Evolutionary conservation across 169 alveolate species (phyloP).

Genomic region (Plasmodium yoelii): DNA sequence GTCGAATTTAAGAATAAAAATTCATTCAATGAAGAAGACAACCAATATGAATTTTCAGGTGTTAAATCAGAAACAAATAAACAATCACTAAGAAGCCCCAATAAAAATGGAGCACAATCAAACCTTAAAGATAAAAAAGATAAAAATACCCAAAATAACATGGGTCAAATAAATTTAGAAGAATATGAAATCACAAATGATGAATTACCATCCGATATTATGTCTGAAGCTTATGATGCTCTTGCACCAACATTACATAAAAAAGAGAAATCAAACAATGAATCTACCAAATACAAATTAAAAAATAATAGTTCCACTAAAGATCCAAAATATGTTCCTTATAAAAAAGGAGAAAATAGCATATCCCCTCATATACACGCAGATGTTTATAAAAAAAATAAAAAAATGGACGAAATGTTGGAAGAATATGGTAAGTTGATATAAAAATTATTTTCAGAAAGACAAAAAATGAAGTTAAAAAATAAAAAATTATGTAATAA

Average conservation of each 20-base stretch:
- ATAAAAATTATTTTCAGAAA: not conserved
- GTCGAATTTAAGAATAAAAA: not conserved
- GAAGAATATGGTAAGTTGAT: constrained; percentile 18
- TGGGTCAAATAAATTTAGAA: not conserved
- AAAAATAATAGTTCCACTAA: constrained; percentile 16
- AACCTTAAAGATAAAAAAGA: not conserved
- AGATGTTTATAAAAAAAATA: not conserved
- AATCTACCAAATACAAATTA: not conserved
- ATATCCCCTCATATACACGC: constrained; percentile 39
- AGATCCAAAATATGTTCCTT: constrained; percentile 26
- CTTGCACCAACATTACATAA: too few relatives aligned
- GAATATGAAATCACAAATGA: constrained; percentile 9
- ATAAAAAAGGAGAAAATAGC: constrained; percentile 26
- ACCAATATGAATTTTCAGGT: not conserved
- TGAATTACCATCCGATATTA: constrained; percentile 8
- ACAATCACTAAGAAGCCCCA: not conserved
- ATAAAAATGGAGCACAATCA: not conserved
- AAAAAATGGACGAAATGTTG: not conserved
- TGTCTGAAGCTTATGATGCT: constrained; percentile 1
- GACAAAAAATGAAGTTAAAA: not conserved
- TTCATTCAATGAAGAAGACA: not conserved
- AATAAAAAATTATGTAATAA: not conserved
- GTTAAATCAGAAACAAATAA: not conserved
- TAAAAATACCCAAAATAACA: constrained; percentile 1
- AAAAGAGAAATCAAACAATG: too few relatives aligned